These are phyloP conservation scores for Entelexis sorbosivorans DNA, from an alignment of 1,139 yeast genomes.

Conservation along the genomic window DNA sequence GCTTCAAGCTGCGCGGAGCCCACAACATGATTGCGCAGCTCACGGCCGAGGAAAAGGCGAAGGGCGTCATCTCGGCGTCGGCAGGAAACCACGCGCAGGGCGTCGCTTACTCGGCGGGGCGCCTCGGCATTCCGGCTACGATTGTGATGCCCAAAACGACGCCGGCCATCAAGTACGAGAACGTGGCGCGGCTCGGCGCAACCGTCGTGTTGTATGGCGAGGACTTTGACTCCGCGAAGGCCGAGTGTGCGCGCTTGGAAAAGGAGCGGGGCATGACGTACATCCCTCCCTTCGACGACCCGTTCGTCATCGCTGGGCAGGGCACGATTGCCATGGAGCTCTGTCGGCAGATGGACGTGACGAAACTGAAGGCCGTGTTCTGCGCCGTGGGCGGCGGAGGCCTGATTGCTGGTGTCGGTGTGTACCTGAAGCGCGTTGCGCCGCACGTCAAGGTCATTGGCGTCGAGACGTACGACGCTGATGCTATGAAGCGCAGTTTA, in stretches of 20 bases:
- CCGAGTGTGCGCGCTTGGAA: slow-evolving; percentile 67
- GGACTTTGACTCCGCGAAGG: slow-evolving; percentile 86
- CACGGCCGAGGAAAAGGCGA: slow-evolving; percentile 52
- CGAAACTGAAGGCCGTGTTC: slow-evolving; percentile 74
- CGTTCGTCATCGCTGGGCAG: slow-evolving; percentile 98
- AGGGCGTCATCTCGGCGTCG: slow-evolving; percentile 94
- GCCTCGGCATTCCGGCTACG: slow-evolving; percentile 80
- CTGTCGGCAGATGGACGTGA: slow-evolving; percentile 70
- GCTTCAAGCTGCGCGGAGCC: slow-evolving; percentile 94
- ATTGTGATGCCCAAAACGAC: slow-evolving; percentile 98
- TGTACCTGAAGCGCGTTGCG: slow-evolving; percentile 87
- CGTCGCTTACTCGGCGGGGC: slow-evolving; percentile 82
- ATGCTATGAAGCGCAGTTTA: slow-evolving; percentile 73
- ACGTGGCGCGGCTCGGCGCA: slow-evolving; percentile 84
- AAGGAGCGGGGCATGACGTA: slow-evolving; percentile 64
- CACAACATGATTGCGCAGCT: slow-evolving; percentile 91
- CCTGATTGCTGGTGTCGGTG: slow-evolving; percentile 76
- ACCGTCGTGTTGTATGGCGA: slow-evolving; percentile 89
- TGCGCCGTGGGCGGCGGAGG: slow-evolving; percentile 98
- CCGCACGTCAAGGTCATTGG: slow-evolving; percentile 94
- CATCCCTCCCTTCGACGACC: slow-evolving; percentile 96
- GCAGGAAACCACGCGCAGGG: slow-evolving; percentile 99
- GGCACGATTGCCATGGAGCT: slow-evolving; percentile 94
- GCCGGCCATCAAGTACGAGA: slow-evolving; percentile 84
- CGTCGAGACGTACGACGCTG: slow-evolving; percentile 92